Percentiles rank a stretch among this genome's conserved stretches.
These are phyloP conservation scores for Sclerotinia borealis DNA, from an alignment of 2,329 filamentous ascomycete genomes.

Conservation along the genomic window DNA sequence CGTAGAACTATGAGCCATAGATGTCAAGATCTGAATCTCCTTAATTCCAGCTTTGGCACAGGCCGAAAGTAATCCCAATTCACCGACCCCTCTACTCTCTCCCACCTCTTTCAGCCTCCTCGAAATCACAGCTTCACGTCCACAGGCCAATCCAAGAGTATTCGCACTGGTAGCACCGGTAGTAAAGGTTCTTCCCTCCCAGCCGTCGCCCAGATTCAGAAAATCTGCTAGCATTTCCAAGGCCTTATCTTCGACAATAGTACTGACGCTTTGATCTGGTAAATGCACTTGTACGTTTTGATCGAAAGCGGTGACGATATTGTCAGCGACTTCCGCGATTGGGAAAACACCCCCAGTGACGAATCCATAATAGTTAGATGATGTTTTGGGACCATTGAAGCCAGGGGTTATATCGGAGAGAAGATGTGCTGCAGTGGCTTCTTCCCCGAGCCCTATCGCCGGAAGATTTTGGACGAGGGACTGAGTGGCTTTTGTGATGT, in stretches of 20 bases:
- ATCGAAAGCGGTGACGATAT: slow-evolving; percentile 73
- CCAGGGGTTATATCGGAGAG: slow-evolving; percentile 39
- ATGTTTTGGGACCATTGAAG: slow-evolving; percentile 31
- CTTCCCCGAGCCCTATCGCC: slow-evolving; percentile 37
- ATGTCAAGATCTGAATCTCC: slow-evolving; percentile 71
- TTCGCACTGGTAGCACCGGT: slow-evolving; percentile 66
- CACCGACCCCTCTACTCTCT: slow-evolving; percentile 49
- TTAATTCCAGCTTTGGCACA: slow-evolving; percentile 57
- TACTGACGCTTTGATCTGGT: slow-evolving; percentile 66
- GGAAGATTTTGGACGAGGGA: slow-evolving; percentile 36
- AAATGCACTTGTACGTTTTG: slow-evolving; percentile 83
- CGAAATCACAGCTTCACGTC: slow-evolving; percentile 59
- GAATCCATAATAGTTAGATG: slow-evolving; percentile 69
- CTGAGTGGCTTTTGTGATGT: slow-evolving; percentile 7
- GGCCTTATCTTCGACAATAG: slow-evolving; percentile 68
- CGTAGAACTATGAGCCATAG: slow-evolving; percentile 76
- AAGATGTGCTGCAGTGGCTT: slow-evolving; percentile 39
- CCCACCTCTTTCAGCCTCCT: slow-evolving; percentile 31
- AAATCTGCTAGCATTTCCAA: slow-evolving; percentile 64
- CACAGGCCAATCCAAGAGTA: slow-evolving; percentile 60
- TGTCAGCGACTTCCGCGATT: slow-evolving; percentile 74
- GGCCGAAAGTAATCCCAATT: slow-evolving; percentile 63
- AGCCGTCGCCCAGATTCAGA: slow-evolving; percentile 51
- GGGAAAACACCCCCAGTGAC: slow-evolving; percentile 78
- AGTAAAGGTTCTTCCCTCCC: slow-evolving; percentile 74